Base-by-base conservation (phyloP, 192 early-diverging fungal genomes). In the Gonapodya prolifera region DNA sequence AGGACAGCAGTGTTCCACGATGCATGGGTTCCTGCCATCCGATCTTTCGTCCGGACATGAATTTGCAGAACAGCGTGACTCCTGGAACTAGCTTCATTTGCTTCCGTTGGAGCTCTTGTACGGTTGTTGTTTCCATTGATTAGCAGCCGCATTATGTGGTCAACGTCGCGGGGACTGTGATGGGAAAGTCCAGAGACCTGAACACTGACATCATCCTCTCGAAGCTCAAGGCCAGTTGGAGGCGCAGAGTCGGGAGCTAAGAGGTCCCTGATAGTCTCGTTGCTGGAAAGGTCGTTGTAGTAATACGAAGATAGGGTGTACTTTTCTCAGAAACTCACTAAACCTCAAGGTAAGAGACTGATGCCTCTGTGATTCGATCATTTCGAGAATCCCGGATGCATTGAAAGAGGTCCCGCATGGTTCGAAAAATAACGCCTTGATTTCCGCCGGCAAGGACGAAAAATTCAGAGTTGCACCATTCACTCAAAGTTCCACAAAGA, bases 1-100 rank as follows among this genome's bases (percentile, higher is more conserved):
- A 92, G 31, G 71, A 73, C 32, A 8, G 71, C 71, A 2, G 71
- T 16, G 8, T 73, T 73, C 71, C 71, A 73, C 8, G 71, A 31
- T 23, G 70, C 79, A 33, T 81, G 80, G 8, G 89, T 83, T 34
- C 89, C 89, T 0, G 90, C 86, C 2, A 88, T 90, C 30, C 91
- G 83, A 80, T 93, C 92, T 82, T 78, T 81, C 69, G 84, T 83
- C 69, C 78, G 31, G 1, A 87, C 81, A 69, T 83, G 80, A 17
- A 92, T 86, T 81, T 90, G 93, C 77, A 94, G 81, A n/a, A 94
- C 89, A 0, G 93, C 93, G 80, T 94, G 93, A 28, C 86, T 88
- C 61, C 93, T 81, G n/a, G 92, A 93, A 23, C 87, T 89, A 1
- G 84, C 87, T 1, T 85, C 90, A 80, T 94, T 94, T 34, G 91